Evolutionary conservation across 1,284 basidiomycete genomes (phyloP).

Genomic region (Xerocomus nothofagi): DNA sequence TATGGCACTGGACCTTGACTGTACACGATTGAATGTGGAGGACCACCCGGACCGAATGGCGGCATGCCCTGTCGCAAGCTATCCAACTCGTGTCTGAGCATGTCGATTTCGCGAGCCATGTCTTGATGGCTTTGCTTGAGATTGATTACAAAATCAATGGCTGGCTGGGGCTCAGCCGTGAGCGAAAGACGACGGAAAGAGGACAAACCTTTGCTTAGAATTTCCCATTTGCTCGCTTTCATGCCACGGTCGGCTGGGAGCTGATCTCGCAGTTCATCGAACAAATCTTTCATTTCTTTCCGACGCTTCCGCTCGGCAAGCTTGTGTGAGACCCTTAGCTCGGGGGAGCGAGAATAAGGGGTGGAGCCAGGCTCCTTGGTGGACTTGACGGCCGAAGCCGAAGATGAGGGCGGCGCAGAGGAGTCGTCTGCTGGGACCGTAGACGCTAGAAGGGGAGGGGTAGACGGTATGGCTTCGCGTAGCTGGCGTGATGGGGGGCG

Average conservation of each 20-base stretch:
- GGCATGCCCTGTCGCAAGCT: slow-evolving; percentile 59
- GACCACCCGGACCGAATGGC: slow-evolving; percentile 50
- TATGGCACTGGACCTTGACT: slow-evolving; percentile 46
- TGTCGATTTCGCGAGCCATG: slow-evolving; percentile 75
- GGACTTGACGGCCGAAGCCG: slow-evolving; percentile 25
- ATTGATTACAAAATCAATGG: slow-evolving; percentile 83
- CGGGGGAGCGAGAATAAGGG: slow-evolving; percentile 92
- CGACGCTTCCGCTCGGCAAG: slow-evolving; percentile 91
- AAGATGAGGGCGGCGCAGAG: slow-evolving; percentile 35
- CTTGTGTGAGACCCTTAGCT: slow-evolving; percentile 91
- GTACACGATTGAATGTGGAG: slow-evolving; percentile 55
- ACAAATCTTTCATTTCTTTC: slow-evolving; percentile 97
- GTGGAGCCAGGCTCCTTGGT: slow-evolving; percentile 57
- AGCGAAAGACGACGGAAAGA: not conserved
- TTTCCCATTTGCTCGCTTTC: slow-evolving; percentile 98
- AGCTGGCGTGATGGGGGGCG: slow-evolving; percentile 68
- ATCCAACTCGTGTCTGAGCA: slow-evolving; percentile 75
- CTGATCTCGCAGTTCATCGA: slow-evolving; percentile 90
- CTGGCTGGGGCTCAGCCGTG: slow-evolving; percentile 43
- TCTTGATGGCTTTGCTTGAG: slow-evolving; percentile 77
- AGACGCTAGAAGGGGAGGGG: slow-evolving; percentile 37
- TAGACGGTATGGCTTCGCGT: slow-evolving; percentile 43
- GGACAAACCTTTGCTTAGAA: slow-evolving; percentile 81
- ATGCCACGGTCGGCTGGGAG: slow-evolving; percentile 88
- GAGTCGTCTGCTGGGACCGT: slow-evolving; percentile 41